These are phyloP conservation scores for Kodamaea derodonti DNA, from an alignment of 1,139 yeast species.

Conservation along the genomic window DNA sequence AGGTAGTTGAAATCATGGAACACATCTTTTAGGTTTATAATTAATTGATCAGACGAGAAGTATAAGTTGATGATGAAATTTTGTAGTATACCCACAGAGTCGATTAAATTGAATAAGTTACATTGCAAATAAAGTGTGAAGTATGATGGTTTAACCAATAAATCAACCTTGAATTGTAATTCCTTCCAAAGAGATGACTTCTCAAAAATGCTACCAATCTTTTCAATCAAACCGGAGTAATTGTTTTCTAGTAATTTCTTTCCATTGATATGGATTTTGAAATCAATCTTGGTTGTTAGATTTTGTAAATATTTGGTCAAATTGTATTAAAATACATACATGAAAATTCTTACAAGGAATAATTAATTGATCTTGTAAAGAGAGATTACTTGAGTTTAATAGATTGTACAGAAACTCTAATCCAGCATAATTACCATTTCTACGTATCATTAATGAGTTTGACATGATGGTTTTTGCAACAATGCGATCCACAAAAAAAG, in stretches of 20 bases:
- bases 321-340: no score
- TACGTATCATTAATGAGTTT: slow-evolving; percentile 9
- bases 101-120: slow-evolving; percentile 12
- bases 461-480: no score
- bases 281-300: slow-evolving; percentile 9
- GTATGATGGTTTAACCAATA: slow-evolving; percentile 11
- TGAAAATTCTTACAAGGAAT: slow-evolving; percentile 10
- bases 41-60: background rate
- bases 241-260: slow-evolving; percentile 7
- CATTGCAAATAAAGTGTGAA: slow-evolving; percentile 18
- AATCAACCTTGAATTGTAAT: slow-evolving; percentile 13
- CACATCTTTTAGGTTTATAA: background rate
- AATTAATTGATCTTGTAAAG: slow-evolving; percentile 3
- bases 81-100: background rate
- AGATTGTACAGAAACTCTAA: slow-evolving; percentile 10
- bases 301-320: background rate
- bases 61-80: background rate
- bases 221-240: slow-evolving; percentile 14
- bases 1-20: slow-evolving; percentile 21
- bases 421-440: slow-evolving; percentile 12
- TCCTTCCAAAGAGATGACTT: slow-evolving; percentile 15
- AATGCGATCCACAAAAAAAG: no score
- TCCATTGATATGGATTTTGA: slow-evolving; percentile 16
- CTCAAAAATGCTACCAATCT: slow-evolving; percentile 8
- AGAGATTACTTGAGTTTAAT: background rate